Evolutionary conservation across 1,284 basidiomycete species (phyloP), one percentile per base, ranked within the genome.

Genomic region (Papiliotrema laurentii): DNA sequence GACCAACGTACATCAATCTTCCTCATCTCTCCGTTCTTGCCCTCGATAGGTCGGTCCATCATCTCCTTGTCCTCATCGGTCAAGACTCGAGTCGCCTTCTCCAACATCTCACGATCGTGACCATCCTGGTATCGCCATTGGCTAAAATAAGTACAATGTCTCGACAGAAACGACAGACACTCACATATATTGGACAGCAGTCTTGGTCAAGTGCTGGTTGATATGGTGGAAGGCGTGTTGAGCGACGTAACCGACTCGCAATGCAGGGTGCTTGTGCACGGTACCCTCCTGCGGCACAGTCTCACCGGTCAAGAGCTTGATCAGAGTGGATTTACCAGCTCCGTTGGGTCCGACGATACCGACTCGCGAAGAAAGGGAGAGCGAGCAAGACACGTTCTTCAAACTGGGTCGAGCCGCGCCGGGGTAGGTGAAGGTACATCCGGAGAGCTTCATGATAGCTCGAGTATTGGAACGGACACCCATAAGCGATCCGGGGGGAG

Each of bases 91-190:
- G 92, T 94, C 4, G 81, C 83, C 76, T 97, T 97, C 76, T 96
- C 91, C 57, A 96, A 73, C 51, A 97, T 78, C 75, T 98, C 79
- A 84, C 93, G 87, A 79, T 98, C 94, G 74, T 96, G 89, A 42
- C 94, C 96, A 73, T 97, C 93, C 75, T 97, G 93, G 83, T 93
- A 98, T 65, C 94, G 87, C 94, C 94, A 98, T 76, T 94, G 90
- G 64, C 69, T 71, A 44, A 6, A 26, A 67, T 35, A 66, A 61
- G 37, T 51, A 61, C 6, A 39, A 30, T 9, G n/a, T 11, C 24
- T 25, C 21, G 5, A n/a, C 9, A 49, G 34, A 25, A 25, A 25
- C 28, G 16, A 39, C n/a, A 14, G 37, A 11, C 22, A 60, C 69
- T 55, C 40, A 72, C 68, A 97, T 96, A 70, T 97, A 97, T 54